Percentiles rank a stretch among this genome's conserved stretches.
These are phyloP conservation scores for Pleurotus sapidus DNA, from an alignment of 768 basidiomycete genomes.

Conservation along the genomic window DNA sequence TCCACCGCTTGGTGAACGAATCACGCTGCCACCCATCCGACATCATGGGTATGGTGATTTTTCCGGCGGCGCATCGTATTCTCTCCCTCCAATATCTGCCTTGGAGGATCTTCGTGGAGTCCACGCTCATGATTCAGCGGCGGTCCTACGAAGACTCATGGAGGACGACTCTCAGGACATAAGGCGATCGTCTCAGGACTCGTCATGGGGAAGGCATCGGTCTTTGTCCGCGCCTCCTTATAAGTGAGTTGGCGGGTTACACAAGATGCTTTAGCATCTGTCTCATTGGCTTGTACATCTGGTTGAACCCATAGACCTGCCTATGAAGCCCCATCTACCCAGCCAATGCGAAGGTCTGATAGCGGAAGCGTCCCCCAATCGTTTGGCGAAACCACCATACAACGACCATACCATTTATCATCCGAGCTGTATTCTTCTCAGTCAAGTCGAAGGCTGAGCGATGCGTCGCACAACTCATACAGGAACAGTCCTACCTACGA, in stretches of 20 bases:
- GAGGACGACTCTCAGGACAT: slow-evolving; percentile 41
- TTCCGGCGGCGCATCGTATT: slow-evolving; percentile 38
- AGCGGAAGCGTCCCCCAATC: neutral
- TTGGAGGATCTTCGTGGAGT: slow-evolving; percentile 61
- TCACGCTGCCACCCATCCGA: slow-evolving; percentile 41
- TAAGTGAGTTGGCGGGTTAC: slow-evolving; percentile 17
- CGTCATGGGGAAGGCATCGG: slow-evolving; percentile 36
- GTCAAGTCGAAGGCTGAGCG: neutral
- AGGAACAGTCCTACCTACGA: neutral
- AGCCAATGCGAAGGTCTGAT: neutral
- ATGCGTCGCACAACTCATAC: neutral
- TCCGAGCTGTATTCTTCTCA: neutral
- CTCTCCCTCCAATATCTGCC: slow-evolving; percentile 66
- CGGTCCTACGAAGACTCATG: slow-evolving; percentile 62
- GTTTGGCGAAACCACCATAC: neutral
- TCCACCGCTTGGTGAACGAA: slow-evolving; percentile 20
- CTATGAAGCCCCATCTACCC: neutral
- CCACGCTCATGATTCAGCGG: slow-evolving; percentile 53
- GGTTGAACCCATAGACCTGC: slow-evolving; percentile 5
- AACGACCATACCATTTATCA: too few relatives aligned
- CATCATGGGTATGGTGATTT: slow-evolving; percentile 20
- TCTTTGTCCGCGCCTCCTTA: slow-evolving; percentile 38
- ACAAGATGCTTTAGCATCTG: slow-evolving; percentile 1
- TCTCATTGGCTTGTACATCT: slow-evolving; percentile 14
- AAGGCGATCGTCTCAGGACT: slow-evolving; percentile 22